phyloP scores from a whole-genome alignment of 768 basidiomycete genomes.

The Leccinellum luteum region DNA sequence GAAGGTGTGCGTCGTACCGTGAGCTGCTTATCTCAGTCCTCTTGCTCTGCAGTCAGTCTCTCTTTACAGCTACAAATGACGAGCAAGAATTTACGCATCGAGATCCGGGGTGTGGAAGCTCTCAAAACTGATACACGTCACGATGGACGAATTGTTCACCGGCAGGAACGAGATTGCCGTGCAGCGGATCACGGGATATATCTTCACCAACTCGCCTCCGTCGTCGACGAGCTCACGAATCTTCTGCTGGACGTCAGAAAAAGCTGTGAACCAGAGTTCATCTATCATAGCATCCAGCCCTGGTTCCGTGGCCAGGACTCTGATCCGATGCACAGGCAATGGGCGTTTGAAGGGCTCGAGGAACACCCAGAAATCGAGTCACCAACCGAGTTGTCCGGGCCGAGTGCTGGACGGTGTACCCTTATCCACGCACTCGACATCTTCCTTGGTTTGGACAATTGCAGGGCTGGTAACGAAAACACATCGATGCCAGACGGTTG shows the following conservation, averaged over 20 bases:
- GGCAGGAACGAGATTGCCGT: conserved; percentile 63
- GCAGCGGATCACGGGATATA: conserved; percentile 63
- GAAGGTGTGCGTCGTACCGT: conserved; percentile 46
- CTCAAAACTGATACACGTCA: conserved; percentile 81
- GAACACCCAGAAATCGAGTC: conserved; percentile 40
- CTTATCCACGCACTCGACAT: conserved; percentile 74
- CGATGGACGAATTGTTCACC: conserved; percentile 87
- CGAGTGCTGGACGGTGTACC: conserved; percentile 80
- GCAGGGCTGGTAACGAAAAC: conserved; percentile 20
- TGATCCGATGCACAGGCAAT: conserved; percentile 39
- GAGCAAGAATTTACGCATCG: conserved; percentile 86
- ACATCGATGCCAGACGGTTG: conserved; percentile 4
- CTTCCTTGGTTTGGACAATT: conserved; percentile 64
- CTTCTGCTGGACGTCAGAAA: conserved; percentile 64
- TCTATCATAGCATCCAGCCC: conserved; percentile 70
- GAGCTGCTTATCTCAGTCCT: conserved; percentile 7
- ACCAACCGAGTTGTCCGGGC: conserved; percentile 63
- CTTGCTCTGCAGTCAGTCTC: conserved; percentile 50
- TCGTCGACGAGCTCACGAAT: conserved; percentile 62
- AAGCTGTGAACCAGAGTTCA: conserved; percentile 71
- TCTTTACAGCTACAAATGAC: conserved; percentile 78
- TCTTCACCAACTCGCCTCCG: conserved; percentile 54
- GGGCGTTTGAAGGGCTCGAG: conserved; percentile 62
- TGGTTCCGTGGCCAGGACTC: conserved; percentile 79
- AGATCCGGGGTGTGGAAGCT: conserved; percentile 79